phyloP scores from a whole-genome alignment of 2,329 filamentous ascomycete species.

The Colletotrichum nymphaeae region DNA sequence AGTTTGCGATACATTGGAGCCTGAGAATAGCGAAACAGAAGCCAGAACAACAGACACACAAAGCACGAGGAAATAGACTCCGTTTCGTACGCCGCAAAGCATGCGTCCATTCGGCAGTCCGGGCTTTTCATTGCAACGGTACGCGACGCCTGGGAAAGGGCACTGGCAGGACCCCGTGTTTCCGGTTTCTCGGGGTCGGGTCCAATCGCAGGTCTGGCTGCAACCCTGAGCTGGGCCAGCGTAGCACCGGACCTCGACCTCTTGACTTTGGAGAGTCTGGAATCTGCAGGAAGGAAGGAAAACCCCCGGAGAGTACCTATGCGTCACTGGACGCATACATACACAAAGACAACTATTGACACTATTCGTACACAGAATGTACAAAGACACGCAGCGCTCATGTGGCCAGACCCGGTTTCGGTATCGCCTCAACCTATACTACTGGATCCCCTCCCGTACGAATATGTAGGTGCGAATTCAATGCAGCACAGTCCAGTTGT shows the following conservation, averaged over 20 bases:
- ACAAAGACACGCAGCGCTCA: background rate
- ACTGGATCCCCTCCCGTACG: background rate
- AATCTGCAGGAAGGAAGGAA: constrained; percentile 4
- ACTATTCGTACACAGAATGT: background rate
- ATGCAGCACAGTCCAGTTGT: background rate
- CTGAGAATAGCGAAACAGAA: background rate
- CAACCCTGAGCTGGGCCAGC: constrained; percentile 12
- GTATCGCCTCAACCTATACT: background rate
- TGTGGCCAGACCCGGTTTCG: background rate
- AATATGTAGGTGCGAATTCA: too few relatives aligned
- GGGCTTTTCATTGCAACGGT: background rate
- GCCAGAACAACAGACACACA: background rate
- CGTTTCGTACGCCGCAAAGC: background rate
- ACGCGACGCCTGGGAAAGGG: background rate
- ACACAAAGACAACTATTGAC: background rate
- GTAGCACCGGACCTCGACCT: constrained; percentile 3
- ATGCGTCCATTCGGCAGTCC: background rate
- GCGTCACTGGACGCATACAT: background rate
- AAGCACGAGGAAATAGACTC: background rate
- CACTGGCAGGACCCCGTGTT: constrained; percentile 27
- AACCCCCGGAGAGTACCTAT: background rate
- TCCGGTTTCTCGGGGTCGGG: constrained; percentile 30
- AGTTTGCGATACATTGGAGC: background rate
- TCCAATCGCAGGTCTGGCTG: constrained; percentile 13
- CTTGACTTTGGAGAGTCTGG: constrained; percentile 3